A percentile compares a stretch with the other conserved stretches of the same genome.
phyloP scores from a whole-genome alignment of 495 filamentous ascomycete species.

The Penicillium malachiteum region DNA sequence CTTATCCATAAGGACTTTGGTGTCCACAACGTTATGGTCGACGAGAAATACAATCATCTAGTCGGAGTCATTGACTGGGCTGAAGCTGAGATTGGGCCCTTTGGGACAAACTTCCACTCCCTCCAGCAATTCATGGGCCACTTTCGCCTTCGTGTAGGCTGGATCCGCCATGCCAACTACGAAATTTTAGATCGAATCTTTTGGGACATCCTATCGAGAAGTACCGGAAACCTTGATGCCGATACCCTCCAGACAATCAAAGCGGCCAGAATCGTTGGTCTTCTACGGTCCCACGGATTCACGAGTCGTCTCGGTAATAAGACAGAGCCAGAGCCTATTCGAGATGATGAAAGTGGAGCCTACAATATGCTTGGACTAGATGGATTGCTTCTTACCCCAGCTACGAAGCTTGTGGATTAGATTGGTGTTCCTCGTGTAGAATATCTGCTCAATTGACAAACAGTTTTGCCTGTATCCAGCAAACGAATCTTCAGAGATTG shows the following conservation, averaged over 20 bases:
- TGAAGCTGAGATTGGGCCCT: constrained; percentile 38
- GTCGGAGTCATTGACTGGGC: constrained; percentile 45
- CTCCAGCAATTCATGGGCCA: constrained; percentile 33
- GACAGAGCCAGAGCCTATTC: constrained; percentile 34
- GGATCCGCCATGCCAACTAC: constrained; percentile 38
- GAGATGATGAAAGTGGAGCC: constrained; percentile 34
- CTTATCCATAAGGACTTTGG: constrained; percentile 40
- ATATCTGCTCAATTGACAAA: no score
- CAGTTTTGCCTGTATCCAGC: no score
- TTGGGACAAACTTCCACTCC: constrained; percentile 39
- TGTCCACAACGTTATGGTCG: constrained; percentile 38
- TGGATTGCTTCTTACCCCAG: constrained; percentile 34
- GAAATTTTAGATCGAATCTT: constrained; percentile 26
- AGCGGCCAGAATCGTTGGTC: constrained; percentile 35
- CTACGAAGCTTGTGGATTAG: constrained; percentile 30
- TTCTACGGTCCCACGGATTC: constrained; percentile 36
- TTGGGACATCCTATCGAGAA: constrained; percentile 32
- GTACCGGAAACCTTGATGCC: constrained; percentile 29
- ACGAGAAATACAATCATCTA: constrained; percentile 32
- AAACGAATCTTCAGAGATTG: no score
- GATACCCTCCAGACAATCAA: constrained; percentile 32
- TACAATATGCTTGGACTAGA: constrained; percentile 42
- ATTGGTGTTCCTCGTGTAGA: no score
- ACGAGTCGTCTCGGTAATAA: constrained; percentile 39
- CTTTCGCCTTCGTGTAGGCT: constrained; percentile 36